A percentile compares a stretch with the other conserved stretches of the same genome.
These are phyloP conservation scores for Bipolaris cookei DNA, from an alignment of 2,329 filamentous ascomycete species.

Conservation along the genomic window DNA sequence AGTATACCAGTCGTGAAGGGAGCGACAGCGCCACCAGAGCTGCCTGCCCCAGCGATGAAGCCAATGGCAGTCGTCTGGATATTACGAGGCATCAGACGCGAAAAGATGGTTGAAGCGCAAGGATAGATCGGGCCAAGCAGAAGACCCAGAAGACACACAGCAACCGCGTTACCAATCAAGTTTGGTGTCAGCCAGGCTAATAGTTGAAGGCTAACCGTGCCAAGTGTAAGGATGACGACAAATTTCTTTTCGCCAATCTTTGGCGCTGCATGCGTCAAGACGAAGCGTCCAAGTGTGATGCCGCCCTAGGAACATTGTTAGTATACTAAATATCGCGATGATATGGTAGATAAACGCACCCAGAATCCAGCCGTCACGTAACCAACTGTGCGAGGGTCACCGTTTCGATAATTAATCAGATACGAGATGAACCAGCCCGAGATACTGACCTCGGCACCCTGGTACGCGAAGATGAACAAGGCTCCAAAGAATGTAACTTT, in stretches of 20 bases:
- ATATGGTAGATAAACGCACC: constrained; percentile 47
- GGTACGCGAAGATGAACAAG: constrained; percentile 84
- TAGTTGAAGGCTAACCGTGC: constrained; percentile 72
- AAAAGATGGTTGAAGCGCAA: constrained; percentile 70
- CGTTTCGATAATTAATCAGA: constrained; percentile 73
- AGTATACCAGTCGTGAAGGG: constrained; percentile 70
- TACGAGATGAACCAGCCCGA: constrained; percentile 89
- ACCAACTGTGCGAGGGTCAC: constrained; percentile 73
- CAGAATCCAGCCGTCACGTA: constrained; percentile 77
- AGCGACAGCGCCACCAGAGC: constrained; percentile 70
- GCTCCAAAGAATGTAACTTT: constrained; percentile 74
- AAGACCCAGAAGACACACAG: constrained; percentile 68
- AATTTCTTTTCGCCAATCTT: constrained; percentile 73
- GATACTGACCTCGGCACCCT: constrained; percentile 82
- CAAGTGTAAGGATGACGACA: constrained; percentile 67
- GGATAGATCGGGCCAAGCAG: constrained; percentile 82
- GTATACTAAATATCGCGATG: not conserved
- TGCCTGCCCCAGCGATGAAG: constrained; percentile 73
- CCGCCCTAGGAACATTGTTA: constrained; percentile 62
- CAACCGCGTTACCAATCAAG: constrained; percentile 61
- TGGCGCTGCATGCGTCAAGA: constrained; percentile 70
- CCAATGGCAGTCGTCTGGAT: constrained; percentile 69
- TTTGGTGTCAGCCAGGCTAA: constrained; percentile 80
- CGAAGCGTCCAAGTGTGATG: constrained; percentile 77
- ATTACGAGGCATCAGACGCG: constrained; percentile 63